Evolutionary conservation across 768 basidiomycete species (phyloP).

Genomic region (Amanita inopinata): DNA sequence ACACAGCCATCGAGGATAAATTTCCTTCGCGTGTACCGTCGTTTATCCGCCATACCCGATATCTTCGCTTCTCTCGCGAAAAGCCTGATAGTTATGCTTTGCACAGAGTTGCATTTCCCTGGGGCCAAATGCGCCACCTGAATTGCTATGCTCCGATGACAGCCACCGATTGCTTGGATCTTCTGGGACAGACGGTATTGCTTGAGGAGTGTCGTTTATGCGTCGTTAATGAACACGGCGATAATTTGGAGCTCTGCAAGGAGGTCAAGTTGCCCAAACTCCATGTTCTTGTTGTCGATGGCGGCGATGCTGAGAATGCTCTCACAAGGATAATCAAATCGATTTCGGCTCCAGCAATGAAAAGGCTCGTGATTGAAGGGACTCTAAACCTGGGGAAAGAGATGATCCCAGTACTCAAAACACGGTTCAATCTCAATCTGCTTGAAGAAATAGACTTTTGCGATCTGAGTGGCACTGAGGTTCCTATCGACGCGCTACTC

Average conservation of each 20-base stretch:
- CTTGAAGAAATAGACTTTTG: slow-evolving; percentile 2
- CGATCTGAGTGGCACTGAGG: not conserved
- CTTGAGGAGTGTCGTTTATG: slow-evolving; percentile 1
- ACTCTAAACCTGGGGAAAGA: not conserved
- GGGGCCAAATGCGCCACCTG: slow-evolving; percentile 1
- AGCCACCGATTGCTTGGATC: not conserved
- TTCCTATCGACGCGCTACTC: not conserved
- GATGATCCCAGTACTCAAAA: not conserved
- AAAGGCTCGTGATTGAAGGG: not conserved
- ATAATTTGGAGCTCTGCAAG: not conserved
- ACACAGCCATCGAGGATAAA: not conserved
- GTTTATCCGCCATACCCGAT: not conserved
- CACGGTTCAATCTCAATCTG: not conserved
- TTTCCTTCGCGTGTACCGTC: not conserved
- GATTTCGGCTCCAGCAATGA: not conserved
- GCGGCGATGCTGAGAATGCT: not conserved
- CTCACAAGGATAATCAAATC: not conserved
- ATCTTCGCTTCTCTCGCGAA: not conserved
- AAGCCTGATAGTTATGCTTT: not conserved
- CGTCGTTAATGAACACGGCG: not conserved
- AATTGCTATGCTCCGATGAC: slow-evolving; percentile 1
- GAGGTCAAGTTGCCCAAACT: slow-evolving; percentile 1
- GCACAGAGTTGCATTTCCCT: slow-evolving; percentile 1
- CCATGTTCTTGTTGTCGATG: not conserved
- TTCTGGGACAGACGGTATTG: not conserved